A percentile compares a stretch with the other conserved stretches of the same genome.
Evolutionary conservation across 768 basidiomycete species (phyloP).

Genomic region (Amanita exitialis): DNA sequence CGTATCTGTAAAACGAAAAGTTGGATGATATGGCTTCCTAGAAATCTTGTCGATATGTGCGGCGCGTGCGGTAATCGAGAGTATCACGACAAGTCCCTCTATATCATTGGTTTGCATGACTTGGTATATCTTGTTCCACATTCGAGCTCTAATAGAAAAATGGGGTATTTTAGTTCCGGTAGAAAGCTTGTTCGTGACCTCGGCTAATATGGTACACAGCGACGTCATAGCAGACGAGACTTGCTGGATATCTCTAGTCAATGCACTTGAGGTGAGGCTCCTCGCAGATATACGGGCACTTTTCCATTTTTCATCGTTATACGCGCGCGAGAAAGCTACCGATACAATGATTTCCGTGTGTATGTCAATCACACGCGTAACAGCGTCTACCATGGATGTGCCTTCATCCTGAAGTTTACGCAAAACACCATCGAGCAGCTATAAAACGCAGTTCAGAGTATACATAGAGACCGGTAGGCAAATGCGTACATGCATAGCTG

Average conservation of each 20-base stretch:
- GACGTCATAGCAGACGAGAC: slow-evolving; percentile 20
- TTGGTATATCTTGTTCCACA: slow-evolving; percentile 66
- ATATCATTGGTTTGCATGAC: slow-evolving; percentile 47
- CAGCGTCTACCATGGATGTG: slow-evolving; percentile 12
- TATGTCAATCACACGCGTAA: slow-evolving; percentile 25
- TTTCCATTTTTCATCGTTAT: slow-evolving; percentile 24
- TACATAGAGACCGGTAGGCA: neutral
- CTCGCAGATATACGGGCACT: slow-evolving; percentile 23
- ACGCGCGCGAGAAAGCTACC: slow-evolving; percentile 25
- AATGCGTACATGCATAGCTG: slow-evolving; percentile 52
- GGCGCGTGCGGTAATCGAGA: slow-evolving; percentile 46
- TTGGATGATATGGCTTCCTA: slow-evolving; percentile 34
- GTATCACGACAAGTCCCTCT: slow-evolving; percentile 46
- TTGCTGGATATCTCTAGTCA: slow-evolving; percentile 22
- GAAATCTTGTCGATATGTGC: slow-evolving; percentile 61
- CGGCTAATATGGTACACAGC: slow-evolving; percentile 21
- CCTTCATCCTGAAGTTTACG: slow-evolving; percentile 14
- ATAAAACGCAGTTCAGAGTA: neutral
- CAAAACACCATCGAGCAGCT: slow-evolving; percentile 24
- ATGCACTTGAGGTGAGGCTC: slow-evolving; percentile 20
- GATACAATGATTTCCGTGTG: slow-evolving; percentile 27
- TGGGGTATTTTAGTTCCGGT: slow-evolving; percentile 17
- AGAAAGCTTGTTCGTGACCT: slow-evolving; percentile 10
- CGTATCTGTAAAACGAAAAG: slow-evolving; percentile 18
- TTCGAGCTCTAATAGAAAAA: slow-evolving; percentile 36